Evolutionary conservation across 106 monocot species (phyloP), one percentile per base, ranked within the genome.

Genomic region (Dendrobium officinale): DNA sequence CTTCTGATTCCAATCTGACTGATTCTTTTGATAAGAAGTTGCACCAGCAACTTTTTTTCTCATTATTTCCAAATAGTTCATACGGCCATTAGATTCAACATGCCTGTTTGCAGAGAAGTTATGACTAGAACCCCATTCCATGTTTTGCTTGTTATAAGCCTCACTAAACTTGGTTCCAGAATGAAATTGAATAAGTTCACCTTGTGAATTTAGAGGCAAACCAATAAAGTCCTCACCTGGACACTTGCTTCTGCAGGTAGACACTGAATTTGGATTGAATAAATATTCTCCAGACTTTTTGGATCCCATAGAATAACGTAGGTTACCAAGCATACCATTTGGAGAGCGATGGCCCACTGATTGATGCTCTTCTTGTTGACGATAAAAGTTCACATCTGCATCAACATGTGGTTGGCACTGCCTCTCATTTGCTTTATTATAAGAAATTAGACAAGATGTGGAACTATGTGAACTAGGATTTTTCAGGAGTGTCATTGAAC

Each of bases 131-230:
- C 81, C 20, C 54, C 74, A 75, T 24, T 45, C 54, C 29, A 54
- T 43, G 51, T 80, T 86, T 77, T 89, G 76, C 79, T 55, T 85
- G 79, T 75, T 81, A 81, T 40, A 70, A 24, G 83, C 6, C 48
- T 86, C 75, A 67, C 79, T 81, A 82, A 78, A 78, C 19, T 82
- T 86, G 43, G 61, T 18, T 75, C 83, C 76, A 59, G 87, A 73
- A 67, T 86, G 78, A 77, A 85, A 77, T 72, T 88, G 78, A 72
- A 89, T 89, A 40, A 91, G 73, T 56, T 94, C 94, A 37, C 96
- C 93, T 54, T 88, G 89, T 19, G 90, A 93, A 79, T 88, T 92
- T 72, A 96, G 88, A 68, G 93, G 96, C 81, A 93, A 85, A 41
- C 93, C 90, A 59, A 83, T 78, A 64, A 85, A 89, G 26, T 77